These are phyloP conservation scores for Aureobasidium mangrovei DNA, from an alignment of 2,329 filamentous ascomycete genomes.

Conservation along the genomic window DNA sequence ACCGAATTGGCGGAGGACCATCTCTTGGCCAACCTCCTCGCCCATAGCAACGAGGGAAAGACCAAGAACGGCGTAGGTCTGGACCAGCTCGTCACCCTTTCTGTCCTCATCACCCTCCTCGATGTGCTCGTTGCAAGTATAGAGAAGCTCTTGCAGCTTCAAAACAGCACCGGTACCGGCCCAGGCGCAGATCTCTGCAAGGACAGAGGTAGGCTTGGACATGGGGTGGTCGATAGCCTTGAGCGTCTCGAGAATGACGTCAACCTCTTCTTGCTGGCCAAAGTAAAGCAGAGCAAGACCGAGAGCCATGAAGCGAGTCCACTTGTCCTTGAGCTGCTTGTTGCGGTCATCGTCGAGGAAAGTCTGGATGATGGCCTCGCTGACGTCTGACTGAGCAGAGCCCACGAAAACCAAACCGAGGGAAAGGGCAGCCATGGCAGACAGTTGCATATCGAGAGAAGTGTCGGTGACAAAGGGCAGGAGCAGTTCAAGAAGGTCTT, in stretches of 20 bases:
- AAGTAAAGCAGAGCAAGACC: constrained; percentile 92
- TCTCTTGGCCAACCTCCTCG: constrained; percentile 95
- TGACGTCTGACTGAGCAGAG: constrained; percentile 82
- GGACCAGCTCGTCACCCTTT: constrained; percentile 89
- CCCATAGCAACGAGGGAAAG: constrained; percentile 95
- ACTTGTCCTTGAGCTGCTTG: constrained; percentile 91
- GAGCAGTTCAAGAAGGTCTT: constrained; percentile 75
- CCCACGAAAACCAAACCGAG: constrained; percentile 88
- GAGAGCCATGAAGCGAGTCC: constrained; percentile 92
- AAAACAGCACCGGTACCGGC: constrained; percentile 93
- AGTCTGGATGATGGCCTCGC: constrained; percentile 83
- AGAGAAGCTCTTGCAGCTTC: constrained; percentile 92
- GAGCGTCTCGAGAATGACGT: constrained; percentile 90
- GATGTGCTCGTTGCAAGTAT: constrained; percentile 96
- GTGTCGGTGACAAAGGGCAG: constrained; percentile 82
- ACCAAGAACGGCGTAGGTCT: constrained; percentile 91
- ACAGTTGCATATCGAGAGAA: constrained; percentile 83
- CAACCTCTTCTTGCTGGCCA: constrained; percentile 95
- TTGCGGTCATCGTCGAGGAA: constrained; percentile 88
- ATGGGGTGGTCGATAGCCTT: constrained; percentile 97
- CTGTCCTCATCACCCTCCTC: constrained; percentile 75
- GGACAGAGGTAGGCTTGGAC: constrained; percentile 87
- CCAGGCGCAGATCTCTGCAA: constrained; percentile 96
- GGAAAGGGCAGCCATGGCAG: constrained; percentile 88
- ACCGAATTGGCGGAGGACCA: constrained; percentile 94